These are phyloP conservation scores for Penicillium desertorum DNA, from an alignment of 495 filamentous ascomycete genomes.

Conservation along the genomic window DNA sequence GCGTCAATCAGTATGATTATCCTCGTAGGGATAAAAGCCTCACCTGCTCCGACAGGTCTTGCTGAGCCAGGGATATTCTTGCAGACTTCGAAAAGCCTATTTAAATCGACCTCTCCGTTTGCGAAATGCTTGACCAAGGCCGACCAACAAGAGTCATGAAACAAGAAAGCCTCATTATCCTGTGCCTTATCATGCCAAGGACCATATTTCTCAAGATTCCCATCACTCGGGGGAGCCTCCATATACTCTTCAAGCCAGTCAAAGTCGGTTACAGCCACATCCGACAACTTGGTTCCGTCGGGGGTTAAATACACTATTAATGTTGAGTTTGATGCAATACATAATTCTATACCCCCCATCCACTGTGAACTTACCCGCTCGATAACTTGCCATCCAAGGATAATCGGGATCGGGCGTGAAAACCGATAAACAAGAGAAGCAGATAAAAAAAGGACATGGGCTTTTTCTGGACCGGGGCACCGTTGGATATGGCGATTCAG, in stretches of 20 bases:
- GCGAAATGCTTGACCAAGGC: slow-evolving; percentile 7
- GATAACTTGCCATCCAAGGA: slow-evolving; percentile 2
- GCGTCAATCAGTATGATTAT: too few relatives aligned
- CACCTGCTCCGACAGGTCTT: neutral
- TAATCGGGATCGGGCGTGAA: too few relatives aligned
- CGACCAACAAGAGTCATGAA: slow-evolving; percentile 12
- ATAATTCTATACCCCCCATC: neutral
- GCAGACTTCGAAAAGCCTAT: slow-evolving; percentile 15
- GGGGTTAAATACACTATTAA: slow-evolving; percentile 10
- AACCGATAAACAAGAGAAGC: too few relatives aligned
- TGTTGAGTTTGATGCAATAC: neutral
- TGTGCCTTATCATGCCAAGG: slow-evolving; percentile 7
- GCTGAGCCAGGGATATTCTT: slow-evolving; percentile 3
- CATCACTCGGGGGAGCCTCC: too few relatives aligned
- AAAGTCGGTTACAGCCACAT: neutral
- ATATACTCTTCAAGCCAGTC: too few relatives aligned
- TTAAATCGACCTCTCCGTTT: slow-evolving; percentile 6
- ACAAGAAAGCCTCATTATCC: slow-evolving; percentile 4
- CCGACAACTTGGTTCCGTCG: slow-evolving; percentile 2
- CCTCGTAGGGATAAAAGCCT: too few relatives aligned
- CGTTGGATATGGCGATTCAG: too few relatives aligned
- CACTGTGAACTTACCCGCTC: slow-evolving; percentile 5
- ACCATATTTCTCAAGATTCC: neutral
- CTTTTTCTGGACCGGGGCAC: too few relatives aligned
- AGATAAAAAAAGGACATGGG: too few relatives aligned